A percentile compares a stretch with the other conserved stretches of the same genome.
These are phyloP conservation scores for Xylariomycetidae sp. DNA, from an alignment of 2,329 filamentous ascomycete species.

Conservation along the genomic window DNA sequence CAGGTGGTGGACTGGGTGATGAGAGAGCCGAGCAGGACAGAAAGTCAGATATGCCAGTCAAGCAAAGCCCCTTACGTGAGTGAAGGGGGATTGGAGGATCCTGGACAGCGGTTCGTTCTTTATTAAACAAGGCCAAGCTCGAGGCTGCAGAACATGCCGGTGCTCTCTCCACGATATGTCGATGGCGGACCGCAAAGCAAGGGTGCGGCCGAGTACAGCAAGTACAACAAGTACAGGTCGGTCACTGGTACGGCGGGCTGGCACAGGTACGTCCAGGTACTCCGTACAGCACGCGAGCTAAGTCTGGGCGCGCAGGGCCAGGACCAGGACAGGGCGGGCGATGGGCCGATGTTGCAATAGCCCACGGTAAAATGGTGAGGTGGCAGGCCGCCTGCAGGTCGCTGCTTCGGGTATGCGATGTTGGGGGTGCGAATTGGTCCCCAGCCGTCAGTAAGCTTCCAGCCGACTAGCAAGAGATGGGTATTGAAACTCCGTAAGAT, in stretches of 20 bases:
- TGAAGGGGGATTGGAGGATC: conserved; percentile 4
- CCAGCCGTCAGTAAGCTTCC: conserved; percentile 17
- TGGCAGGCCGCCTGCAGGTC: conserved; percentile 42
- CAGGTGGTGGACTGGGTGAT: conserved; percentile 6
- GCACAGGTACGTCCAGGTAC: conserved; percentile 29
- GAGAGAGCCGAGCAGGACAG: conserved; percentile 15
- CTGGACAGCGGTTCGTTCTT: conserved; percentile 17
- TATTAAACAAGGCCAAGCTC: conserved; percentile 23
- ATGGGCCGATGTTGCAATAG: conserved; percentile 35
- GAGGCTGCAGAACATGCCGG: conserved; percentile 25
- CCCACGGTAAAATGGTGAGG: conserved; percentile 37
- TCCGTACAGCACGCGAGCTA: conserved; percentile 15
- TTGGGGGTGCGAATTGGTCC: conserved; percentile 18
- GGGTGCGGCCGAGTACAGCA: conserved; percentile 21
- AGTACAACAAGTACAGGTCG: conserved; percentile 26
- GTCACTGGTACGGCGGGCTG: conserved; percentile 27
- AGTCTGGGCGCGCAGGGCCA: conserved; percentile 22
- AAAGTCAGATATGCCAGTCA: conserved; percentile 18
- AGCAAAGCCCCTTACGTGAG: conserved; percentile 18
- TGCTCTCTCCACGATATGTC: conserved; percentile 23
- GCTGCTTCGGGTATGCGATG: conserved; percentile 34
- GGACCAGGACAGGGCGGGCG: conserved; percentile 29
- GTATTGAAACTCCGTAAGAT: too few relatives aligned
- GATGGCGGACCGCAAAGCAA: conserved; percentile 24
- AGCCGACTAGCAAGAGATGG: too few relatives aligned